Evolutionary conservation across 148 eudicot genomes (phyloP), one percentile per base, ranked within the genome.

Genomic region (Arctostaphylos glauca): DNA sequence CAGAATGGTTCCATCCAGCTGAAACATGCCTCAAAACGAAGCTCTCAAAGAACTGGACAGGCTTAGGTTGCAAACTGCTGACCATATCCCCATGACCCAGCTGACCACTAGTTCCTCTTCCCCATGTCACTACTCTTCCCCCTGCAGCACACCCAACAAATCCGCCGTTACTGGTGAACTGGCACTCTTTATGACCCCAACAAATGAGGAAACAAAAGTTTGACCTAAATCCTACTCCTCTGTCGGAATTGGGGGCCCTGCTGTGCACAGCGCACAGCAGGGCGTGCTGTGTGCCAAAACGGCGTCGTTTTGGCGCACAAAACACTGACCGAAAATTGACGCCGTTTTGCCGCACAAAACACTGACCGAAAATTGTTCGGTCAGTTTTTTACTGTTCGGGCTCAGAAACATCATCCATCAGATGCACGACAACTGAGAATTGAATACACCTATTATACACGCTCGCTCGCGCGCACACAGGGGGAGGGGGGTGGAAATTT

Each of bases 1-100:
- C 99, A 83, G 99, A 96, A 68, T 96, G 98, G 82, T 89, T 96
- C 99, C 99, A 96, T 21, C 99, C 99, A 88, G 99, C 95, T 85
- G 99, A 92, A 83, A 88, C 96, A 84, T 90, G 88, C 80, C 89
- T 87, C 54, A 94, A 80, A 25, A 59, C 66, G 14, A 83, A 81
- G 53, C 64, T 84, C 67, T 87, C 52, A 46, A 96, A 79, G 16
- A 86, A 80, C 50, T 88, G 58, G 7, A 93, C 88, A 31, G 83
- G 78, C 71, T 92, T 90, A 5, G 97, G 95, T 13, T 81, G 85
- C 44, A 86, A 81, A 82, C 89, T 80, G 77, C 87, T 92, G 44
- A 83, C 74, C 85, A 86, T 82, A 85, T 92, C 89, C 50, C 92
- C 98, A 79, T 92, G 97, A 68, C 99, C 99, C 81, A 96, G 85